Percentiles rank a stretch among this genome's conserved stretches.
Evolutionary conservation across 331 rosid species (phyloP).

Genomic region (Rosa hybrid): DNA sequence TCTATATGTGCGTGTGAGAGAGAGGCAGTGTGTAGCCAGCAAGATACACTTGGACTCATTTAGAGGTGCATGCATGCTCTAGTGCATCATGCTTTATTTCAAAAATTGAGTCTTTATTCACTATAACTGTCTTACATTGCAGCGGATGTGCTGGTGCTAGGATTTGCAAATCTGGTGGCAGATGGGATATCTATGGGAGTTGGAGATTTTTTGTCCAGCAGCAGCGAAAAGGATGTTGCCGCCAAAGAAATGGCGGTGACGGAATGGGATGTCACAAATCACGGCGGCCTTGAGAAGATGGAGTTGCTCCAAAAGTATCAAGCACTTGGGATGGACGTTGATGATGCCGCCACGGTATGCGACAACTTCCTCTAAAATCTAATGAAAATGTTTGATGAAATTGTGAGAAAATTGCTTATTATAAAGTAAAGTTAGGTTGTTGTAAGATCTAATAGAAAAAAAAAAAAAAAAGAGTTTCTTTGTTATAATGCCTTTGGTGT

Average conservation of each 20-base stretch:
- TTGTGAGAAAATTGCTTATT: not conserved
- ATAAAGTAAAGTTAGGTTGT: not conserved
- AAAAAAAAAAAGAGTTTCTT: not conserved
- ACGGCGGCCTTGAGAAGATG: slow-evolving; percentile 28
- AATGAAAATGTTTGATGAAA: not conserved
- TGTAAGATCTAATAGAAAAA: not conserved
- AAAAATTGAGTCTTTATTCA: not conserved
- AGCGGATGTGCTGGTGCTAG: slow-evolving; percentile 67
- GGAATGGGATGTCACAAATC: slow-evolving; percentile 54
- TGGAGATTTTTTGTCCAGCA: slow-evolving; percentile 53
- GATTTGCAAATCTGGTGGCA: slow-evolving; percentile 70
- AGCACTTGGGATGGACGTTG: slow-evolving; percentile 53
- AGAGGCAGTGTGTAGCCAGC: no score
- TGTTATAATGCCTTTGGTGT: not conserved
- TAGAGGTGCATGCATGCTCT: not conserved
- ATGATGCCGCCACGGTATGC: slow-evolving; percentile 50
- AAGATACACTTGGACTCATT: not conserved
- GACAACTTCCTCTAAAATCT: not conserved
- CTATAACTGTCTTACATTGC: not conserved
- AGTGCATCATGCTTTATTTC: not conserved
- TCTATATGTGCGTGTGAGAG: no score
- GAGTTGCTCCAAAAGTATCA: slow-evolving; percentile 46
- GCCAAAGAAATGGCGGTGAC: slow-evolving; percentile 41
- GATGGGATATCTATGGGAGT: slow-evolving; percentile 80
- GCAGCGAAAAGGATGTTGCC: slow-evolving; percentile 47